Evolutionary conservation across 2,329 filamentous ascomycete genomes (phyloP).

Genomic region (Bipolaris gigantea): DNA sequence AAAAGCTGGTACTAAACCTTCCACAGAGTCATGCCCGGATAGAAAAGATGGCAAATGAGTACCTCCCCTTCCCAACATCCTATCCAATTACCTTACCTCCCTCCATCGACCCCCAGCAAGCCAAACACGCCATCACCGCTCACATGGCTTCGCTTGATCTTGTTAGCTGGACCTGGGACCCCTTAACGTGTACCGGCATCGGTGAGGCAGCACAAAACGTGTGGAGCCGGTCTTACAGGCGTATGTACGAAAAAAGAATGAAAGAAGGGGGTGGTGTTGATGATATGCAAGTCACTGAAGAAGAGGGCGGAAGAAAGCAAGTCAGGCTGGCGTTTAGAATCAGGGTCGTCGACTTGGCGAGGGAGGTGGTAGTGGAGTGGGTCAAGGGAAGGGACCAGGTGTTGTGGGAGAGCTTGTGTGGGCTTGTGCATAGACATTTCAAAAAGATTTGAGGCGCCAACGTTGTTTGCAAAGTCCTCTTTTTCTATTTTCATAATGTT

Average conservation of each 20-base stretch:
- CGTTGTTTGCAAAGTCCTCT: too few relatives aligned
- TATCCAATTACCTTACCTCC: slow-evolving; percentile 50
- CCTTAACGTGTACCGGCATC: slow-evolving; percentile 56
- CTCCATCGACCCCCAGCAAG: slow-evolving; percentile 24
- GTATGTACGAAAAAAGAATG: slow-evolving; percentile 53
- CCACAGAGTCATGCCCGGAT: slow-evolving; percentile 29
- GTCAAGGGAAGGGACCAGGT: slow-evolving; percentile 71
- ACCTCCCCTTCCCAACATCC: slow-evolving; percentile 57
- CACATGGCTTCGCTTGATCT: slow-evolving; percentile 62
- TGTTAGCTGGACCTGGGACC: slow-evolving; percentile 67
- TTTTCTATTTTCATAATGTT: too few relatives aligned
- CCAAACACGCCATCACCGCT: slow-evolving; percentile 47
- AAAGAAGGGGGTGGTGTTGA: slow-evolving; percentile 15
- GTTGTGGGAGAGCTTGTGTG: slow-evolving; percentile 85
- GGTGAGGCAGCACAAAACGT: slow-evolving; percentile 71
- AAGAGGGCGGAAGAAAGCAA: slow-evolving; percentile 8
- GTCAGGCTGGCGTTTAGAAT: slow-evolving; percentile 49
- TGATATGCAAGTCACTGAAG: slow-evolving; percentile 30
- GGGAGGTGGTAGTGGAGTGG: slow-evolving; percentile 63
- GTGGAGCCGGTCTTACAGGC: slow-evolving; percentile 74
- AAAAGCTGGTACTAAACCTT: too few relatives aligned
- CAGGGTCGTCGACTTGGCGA: slow-evolving; percentile 37
- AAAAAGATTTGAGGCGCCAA: slow-evolving; percentile 16
- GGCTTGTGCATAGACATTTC: slow-evolving; percentile 55
- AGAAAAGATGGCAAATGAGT: slow-evolving; percentile 51